These are phyloP conservation scores for Vaccinium vitisidaea DNA, from an alignment of 148 eudicot species.

Conservation along the genomic window DNA sequence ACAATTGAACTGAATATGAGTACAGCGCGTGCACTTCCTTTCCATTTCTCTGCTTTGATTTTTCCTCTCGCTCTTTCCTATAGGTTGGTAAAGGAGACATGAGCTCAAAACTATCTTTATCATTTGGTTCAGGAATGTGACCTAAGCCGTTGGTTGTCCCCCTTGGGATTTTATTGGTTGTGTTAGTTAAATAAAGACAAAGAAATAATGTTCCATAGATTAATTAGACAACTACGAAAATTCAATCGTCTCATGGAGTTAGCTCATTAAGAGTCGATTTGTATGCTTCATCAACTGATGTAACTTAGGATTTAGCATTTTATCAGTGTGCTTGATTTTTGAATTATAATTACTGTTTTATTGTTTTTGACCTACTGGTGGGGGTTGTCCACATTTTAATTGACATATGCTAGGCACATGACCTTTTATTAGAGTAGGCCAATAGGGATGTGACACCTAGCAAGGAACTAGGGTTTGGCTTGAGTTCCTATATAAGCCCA, in stretches of 20 bases:
- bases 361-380: too few relatives aligned
- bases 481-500: too few relatives aligned
- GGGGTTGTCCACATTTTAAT: too few relatives aligned
- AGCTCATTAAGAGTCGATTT: neutral
- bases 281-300: neutral
- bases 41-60: neutral
- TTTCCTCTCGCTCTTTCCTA: neutral
- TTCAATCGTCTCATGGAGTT: neutral
- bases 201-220: neutral
- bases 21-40: neutral
- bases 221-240: neutral
- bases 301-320: too few relatives aligned
- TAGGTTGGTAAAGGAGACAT: neutral
- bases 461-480: too few relatives aligned
- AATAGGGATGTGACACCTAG: too few relatives aligned
- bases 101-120: neutral
- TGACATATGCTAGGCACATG: too few relatives aligned
- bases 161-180: neutral
- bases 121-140: neutral
- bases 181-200: neutral
- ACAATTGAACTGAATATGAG: neutral
- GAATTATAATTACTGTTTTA: too few relatives aligned
- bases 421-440: too few relatives aligned
- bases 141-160: neutral
- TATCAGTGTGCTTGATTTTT: too few relatives aligned